Evolutionary conservation across 2,329 filamentous ascomycete species (phyloP).

Genomic region (Epichloe glyceriae): DNA sequence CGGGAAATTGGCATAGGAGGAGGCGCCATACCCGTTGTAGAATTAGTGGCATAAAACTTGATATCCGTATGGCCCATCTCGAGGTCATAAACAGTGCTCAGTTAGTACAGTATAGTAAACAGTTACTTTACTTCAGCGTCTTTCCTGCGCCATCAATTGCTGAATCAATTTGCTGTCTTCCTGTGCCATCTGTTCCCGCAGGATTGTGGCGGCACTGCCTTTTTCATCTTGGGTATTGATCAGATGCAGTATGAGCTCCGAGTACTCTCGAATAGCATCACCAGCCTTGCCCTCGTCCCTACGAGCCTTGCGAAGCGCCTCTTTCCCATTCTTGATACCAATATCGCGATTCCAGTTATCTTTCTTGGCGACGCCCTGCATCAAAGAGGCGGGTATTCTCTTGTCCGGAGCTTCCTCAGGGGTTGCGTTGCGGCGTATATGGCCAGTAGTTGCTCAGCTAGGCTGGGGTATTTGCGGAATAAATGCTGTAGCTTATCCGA

Average conservation of each 20-base stretch:
- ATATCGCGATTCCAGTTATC: constrained; percentile 44
- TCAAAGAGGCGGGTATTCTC: constrained; percentile 20
- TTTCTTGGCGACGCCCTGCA: constrained; percentile 22
- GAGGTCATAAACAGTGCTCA: neutral
- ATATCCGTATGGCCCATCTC: neutral
- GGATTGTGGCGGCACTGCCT: constrained; percentile 21
- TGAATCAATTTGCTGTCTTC: constrained; percentile 38
- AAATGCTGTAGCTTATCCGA: constrained; percentile 36
- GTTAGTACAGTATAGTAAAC: constrained; percentile 1
- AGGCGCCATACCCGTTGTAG: constrained; percentile 1
- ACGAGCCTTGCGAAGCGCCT: constrained; percentile 37
- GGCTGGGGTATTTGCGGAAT: constrained; percentile 38
- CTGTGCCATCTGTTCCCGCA: constrained; percentile 32
- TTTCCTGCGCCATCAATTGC: constrained; percentile 33
- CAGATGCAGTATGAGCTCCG: constrained; percentile 40
- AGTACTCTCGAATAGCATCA: constrained; percentile 48
- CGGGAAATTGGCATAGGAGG: neutral
- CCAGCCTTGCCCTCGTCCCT: constrained; percentile 39
- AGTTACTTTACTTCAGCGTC: constrained; percentile 13
- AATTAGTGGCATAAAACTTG: constrained; percentile 3
- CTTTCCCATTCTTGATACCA: constrained; percentile 42
- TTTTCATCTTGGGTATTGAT: constrained; percentile 21
- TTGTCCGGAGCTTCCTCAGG: constrained; percentile 20
- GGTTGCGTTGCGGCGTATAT: constrained; percentile 39
- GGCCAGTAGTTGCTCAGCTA: constrained; percentile 31